Base-by-base conservation (phyloP, 1,284 basidiomycete species). In the Naganishia sp. region DNA sequence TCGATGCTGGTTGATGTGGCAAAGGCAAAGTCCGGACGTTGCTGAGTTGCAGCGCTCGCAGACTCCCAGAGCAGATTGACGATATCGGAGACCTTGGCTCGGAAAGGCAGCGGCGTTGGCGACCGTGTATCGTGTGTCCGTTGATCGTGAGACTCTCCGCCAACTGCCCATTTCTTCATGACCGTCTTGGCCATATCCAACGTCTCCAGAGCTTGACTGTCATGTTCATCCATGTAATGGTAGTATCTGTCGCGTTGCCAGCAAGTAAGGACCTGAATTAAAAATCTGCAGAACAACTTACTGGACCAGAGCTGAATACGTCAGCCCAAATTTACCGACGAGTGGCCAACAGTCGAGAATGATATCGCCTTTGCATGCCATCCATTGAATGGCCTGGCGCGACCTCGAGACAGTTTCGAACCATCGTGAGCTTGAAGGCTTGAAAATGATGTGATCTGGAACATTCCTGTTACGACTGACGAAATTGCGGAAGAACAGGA, bases 81-180 rank as follows among this genome's bases (percentile, higher is more conserved):
- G 7, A 46, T 46, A 46, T 46, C 45, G 45, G 45, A 9, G 7
- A 46, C 45, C 45, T 46, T 46, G 45, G 45, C 45, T 9, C 45
- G 45, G 23, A 46, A 46, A n/a, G 45, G 45, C 18, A 46, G 45
- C 7, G 45, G 45, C 23, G 45, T 9, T n/a, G 45, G 45, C 9
- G 45, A 46, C 9, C 17, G 35, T 39, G 35, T 39, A 39, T 39
- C 35, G 3, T 39, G 35, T 9, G 10, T 13, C 13, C 7, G 35
- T 10, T 10, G 35, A 39, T 39, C 35, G 35, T 39, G 10, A 39
- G 7, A 39, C 35, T 39, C 35, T 39, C 35, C 35, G 35, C 45
- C 45, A 46, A 23, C 45, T 46, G 45, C 45, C 45, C 45, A 46
- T 18, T 46, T 18, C 45, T 46, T 46, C 45, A 46, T 46, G 45